Base-by-base conservation (phyloP, 495 filamentous ascomycete genomes). In the Lindgomyces ingoldianus region DNA sequence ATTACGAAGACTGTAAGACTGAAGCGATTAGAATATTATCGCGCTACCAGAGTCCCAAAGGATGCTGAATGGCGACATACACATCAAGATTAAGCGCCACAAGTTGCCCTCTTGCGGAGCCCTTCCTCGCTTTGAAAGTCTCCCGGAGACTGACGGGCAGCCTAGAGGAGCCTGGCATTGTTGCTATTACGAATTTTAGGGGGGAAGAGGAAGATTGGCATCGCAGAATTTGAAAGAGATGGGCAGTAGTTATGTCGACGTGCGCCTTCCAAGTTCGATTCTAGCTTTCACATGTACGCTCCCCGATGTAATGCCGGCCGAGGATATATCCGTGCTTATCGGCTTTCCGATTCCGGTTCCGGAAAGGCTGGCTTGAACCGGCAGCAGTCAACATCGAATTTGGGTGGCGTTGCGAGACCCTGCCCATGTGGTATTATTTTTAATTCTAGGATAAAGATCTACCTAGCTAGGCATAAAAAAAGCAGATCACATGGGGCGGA, bases 1-100 rank as follows among this genome's bases (percentile, higher is more conserved):
- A 73, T 97, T 97, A 42, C 89, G 89, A 57, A 96, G 65, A 46
- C 93, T 94, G 69, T 65, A 57, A 51, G n/a, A 18, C 10, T 3
- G 24, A 9, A 49, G 9, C 19, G 4, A 25, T 69, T 48, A 69
- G 66, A 48, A 55, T 22, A 2, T 50, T 10, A 6, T 9, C 18
- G 22, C 6, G 19, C 24, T 49, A 41, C 2, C 4, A 36, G 16
- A 18, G 9, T 4, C 18, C 25, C 24, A 53, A 49, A 47, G 39
- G 10, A 12, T 36, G 3, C 4, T 21, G 47, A 19, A 18, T 46
- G 29, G 21, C 33, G 25, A 83, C 89, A 83, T 80, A 96, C 91
- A 94, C 74, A 70, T 96, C 91, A 60, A 96, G 71, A 73, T 91
- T 94, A 52, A 94, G 72, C 59, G 85, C 75, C 39, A 84, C 81